These are phyloP conservation scores for Solanum bulbocastanum DNA, from an alignment of 257 asterid species.

Conservation along the genomic window DNA sequence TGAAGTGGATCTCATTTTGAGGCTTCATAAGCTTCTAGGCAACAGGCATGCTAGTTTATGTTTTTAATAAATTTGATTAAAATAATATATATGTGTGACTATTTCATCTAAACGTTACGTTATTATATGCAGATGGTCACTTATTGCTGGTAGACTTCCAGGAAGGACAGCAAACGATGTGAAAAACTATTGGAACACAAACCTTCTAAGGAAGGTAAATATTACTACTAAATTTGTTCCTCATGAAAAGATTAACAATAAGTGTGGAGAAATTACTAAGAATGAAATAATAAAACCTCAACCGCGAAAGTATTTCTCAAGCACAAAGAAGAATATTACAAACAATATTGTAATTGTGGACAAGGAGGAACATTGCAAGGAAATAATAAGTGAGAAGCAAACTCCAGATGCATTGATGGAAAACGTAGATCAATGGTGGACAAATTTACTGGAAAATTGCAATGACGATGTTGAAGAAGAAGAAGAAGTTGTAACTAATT, in stretches of 20 bases:
- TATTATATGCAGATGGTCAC: slow-evolving; percentile 9
- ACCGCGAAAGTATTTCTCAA: neutral
- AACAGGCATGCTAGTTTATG: neutral
- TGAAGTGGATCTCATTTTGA: neutral
- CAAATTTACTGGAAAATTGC: neutral
- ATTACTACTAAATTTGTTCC: neutral
- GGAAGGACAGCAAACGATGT: slow-evolving; percentile 11
- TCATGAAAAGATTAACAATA: slow-evolving; percentile 13
- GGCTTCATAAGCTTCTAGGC: neutral
- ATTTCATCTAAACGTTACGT: neutral
- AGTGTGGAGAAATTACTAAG: neutral
- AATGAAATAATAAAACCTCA: neutral
- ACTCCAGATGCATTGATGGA: neutral
- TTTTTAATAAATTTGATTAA: too few species aligned
- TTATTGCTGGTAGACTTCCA: slow-evolving; percentile 22
- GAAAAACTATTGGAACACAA: slow-evolving; percentile 12
- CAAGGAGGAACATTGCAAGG: neutral
- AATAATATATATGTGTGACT: neutral
- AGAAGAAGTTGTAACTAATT: neutral
- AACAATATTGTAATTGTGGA: neutral
- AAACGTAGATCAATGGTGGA: neutral
- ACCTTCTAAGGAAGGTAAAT: neutral
- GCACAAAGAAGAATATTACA: neutral
- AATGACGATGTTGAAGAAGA: neutral
- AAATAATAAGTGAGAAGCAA: neutral